Conservation (phyloP, 1,284 basidiomycete genomes). For the Acaromyces ingoldii region DNA sequence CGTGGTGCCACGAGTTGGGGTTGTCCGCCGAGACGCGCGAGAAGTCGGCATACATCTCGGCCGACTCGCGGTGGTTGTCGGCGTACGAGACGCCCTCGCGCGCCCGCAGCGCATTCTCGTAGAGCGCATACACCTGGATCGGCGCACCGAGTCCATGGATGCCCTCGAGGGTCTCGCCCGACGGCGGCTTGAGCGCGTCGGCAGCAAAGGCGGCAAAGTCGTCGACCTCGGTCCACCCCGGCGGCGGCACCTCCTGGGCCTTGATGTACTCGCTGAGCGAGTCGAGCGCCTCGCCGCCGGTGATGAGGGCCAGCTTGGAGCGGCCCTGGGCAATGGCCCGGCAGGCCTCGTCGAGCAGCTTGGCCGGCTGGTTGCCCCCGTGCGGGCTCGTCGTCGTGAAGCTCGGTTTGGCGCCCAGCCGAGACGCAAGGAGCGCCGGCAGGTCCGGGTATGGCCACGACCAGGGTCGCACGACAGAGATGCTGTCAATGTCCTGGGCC, state of each 20-base stretch:
- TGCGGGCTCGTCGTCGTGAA: conserved; percentile 3
- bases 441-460: conserved; percentile 7
- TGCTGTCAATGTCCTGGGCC: conserved; percentile 5
- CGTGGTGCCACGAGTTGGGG: conserved; percentile 1
- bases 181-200: conserved; percentile 1
- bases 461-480: conserved; percentile 5
- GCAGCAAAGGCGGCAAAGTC: conserved; percentile 4
- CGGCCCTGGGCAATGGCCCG: not conserved
- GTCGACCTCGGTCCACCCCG: conserved; percentile 3
- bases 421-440: not conserved
- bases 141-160: conserved; percentile 5
- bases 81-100: not conserved
- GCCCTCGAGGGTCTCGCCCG: not conserved
- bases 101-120: conserved; percentile 1
- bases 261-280: conserved; percentile 1
- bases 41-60: conserved; percentile 4
- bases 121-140: conserved; percentile 3
- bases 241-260: not conserved
- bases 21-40: not conserved
- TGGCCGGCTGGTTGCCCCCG: conserved; percentile 5
- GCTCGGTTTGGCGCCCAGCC: not conserved
- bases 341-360: conserved; percentile 5
- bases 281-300: conserved; percentile 1
- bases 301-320: conserved; percentile 1
- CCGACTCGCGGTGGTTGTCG: conserved; percentile 2